Base-by-base conservation (phyloP, 208 protist species). In the Acanthamoeba healyi region DNA sequence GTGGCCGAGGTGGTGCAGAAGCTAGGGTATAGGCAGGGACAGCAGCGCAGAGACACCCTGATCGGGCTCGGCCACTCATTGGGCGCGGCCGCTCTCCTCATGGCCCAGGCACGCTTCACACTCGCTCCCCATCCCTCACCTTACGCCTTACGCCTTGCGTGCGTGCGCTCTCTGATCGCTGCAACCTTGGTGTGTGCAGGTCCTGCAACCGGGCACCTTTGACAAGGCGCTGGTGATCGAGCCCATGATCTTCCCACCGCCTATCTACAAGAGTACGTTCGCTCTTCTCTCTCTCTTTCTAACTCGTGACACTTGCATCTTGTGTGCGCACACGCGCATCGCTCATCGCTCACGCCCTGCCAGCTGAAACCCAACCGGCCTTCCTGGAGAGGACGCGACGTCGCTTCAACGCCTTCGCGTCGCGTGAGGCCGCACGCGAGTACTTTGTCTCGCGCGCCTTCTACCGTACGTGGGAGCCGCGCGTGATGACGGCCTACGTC, bases 241-340 rank as follows among this genome's bases (percentile, higher is more conserved):
- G 54, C 84, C 84, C 29, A 86, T 86, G 77, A 49, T 86, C 44
- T 86, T 86, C 34, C 77, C 77, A n/a, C 77, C 77, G 4, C 77
- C 77, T 5, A 7, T 34, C 24, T 86, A 40, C 70, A 44, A 46
- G 14, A 46, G 70, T 79, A 79, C 32, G 19, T 61, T 19, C 54
- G 17, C 58, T 65, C 24, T 24, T 19, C 58, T 4, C n/a, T 29
- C 58, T 7, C 58, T 29, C n/a, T 34, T 22, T 22, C 24, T 70
- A n/a, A n/a, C 32, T 3, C 17, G 26, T 70, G 10, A 24, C 14
- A 38, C n/a, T 36, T n/a, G 2, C 32, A 70, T 77, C 4, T 84
- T 84, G 10, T 84, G 74, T n/a, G 1, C 6, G n/a, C n/a, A n/a
- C n/a, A n/a, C n/a, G n/a, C n/a, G n/a, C n/a, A n/a, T n/a, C n/a